Conservation (phyloP, 2,329 filamentous ascomycete genomes). For the Plenodomus tracheiphilus region DNA sequence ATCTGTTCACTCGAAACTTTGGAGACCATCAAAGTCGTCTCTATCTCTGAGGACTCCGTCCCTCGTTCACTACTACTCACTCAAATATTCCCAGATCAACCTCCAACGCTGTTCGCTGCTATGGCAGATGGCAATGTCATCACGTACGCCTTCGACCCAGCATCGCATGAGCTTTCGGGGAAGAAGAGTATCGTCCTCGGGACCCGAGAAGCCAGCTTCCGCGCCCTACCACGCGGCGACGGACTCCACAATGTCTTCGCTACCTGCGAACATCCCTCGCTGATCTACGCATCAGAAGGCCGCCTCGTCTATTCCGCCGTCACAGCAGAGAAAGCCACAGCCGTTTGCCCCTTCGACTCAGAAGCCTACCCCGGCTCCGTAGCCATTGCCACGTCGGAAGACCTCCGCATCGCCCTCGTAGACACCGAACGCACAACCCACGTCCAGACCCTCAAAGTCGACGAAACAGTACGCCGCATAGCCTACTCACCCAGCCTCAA, state of each 20-base stretch:
- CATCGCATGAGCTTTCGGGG: slow-evolving; percentile 66
- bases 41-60: slow-evolving; percentile 67
- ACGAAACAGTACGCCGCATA: slow-evolving; percentile 82
- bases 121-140: slow-evolving; percentile 92
- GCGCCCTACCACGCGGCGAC: slow-evolving; percentile 70
- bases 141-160: slow-evolving; percentile 72
- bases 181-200: slow-evolving; percentile 84
- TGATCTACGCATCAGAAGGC: slow-evolving; percentile 89
- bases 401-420: slow-evolving; percentile 78
- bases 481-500: slow-evolving; percentile 80
- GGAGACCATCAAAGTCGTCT: slow-evolving; percentile 63
- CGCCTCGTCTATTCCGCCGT: slow-evolving; percentile 91
- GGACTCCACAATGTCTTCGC: slow-evolving; percentile 80
- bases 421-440: slow-evolving; percentile 88
- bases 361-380: slow-evolving; percentile 80
- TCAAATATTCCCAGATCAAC: slow-evolving; percentile 68
- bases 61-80: slow-evolving; percentile 81
- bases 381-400: slow-evolving; percentile 74
- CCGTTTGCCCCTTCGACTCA: slow-evolving; percentile 80
- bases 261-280: slow-evolving; percentile 88
- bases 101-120: slow-evolving; percentile 80
- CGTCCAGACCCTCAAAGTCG: slow-evolving; percentile 75
- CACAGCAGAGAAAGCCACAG: slow-evolving; percentile 81
- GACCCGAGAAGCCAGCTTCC: slow-evolving; percentile 80
- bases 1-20: slow-evolving; percentile 72